These are phyloP conservation scores for Pythium rishiriense DNA, from an alignment of 352 stramenopile species.

Conservation along the genomic window DNA sequence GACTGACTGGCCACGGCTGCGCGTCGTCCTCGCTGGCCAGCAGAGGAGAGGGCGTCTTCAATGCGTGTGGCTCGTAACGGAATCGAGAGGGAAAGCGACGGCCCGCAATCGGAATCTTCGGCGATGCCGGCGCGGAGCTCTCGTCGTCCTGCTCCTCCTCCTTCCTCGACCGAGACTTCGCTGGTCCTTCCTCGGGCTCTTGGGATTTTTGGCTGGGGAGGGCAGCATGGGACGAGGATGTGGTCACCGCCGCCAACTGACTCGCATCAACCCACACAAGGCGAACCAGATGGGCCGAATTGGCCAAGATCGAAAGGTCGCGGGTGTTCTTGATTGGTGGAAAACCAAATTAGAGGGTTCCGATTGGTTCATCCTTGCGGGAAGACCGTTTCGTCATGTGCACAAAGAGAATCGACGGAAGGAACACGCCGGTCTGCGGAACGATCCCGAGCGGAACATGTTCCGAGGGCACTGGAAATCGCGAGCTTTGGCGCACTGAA, in stretches of 20 bases:
- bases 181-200: background rate
- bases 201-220: background rate
- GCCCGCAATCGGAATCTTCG: background rate
- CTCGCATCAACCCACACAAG: slow-evolving; percentile 16
- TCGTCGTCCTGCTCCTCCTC: background rate
- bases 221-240: slow-evolving; percentile 12
- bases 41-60: background rate
- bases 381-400: slow-evolving; percentile 13
- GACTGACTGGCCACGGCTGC: background rate
- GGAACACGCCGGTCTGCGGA: background rate
- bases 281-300: slow-evolving; percentile 21
- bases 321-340: slow-evolving; percentile 18
- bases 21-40: background rate
- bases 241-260: background rate
- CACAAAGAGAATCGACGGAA: slow-evolving; percentile 11
- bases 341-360: slow-evolving; percentile 11
- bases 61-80: slow-evolving; percentile 1
- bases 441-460: background rate
- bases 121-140: too few species aligned
- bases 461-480: background rate
- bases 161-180: background rate
- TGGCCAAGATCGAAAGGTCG: slow-evolving; percentile 23
- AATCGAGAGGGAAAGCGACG: background rate
- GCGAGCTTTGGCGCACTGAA: too few species aligned
- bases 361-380: slow-evolving; percentile 14